phyloP scores from a whole-genome alignment of 768 basidiomycete genomes.

The Leucosporidium scottii region DNA sequence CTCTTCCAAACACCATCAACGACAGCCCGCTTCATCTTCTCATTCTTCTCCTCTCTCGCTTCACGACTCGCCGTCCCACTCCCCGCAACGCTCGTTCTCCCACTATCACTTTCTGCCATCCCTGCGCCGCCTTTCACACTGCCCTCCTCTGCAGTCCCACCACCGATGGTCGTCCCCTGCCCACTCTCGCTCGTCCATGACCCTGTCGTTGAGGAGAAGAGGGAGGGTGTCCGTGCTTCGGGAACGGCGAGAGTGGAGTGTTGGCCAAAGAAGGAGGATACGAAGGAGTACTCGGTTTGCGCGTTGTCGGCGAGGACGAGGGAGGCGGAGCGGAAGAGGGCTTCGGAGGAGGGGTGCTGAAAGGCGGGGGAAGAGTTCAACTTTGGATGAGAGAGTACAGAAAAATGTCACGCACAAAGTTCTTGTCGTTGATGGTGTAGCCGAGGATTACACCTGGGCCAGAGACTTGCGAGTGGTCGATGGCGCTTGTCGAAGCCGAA shows the following conservation, averaged over 20 bases:
- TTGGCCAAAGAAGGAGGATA: constrained; percentile 69
- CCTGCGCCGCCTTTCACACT: neutral
- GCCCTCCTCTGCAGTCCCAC: neutral
- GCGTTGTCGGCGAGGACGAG: constrained; percentile 93
- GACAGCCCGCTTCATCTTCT: constrained; percentile 34
- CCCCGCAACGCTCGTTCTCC: neutral
- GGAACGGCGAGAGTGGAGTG: constrained; percentile 20
- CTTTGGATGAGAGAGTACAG: neutral
- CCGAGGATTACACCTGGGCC: constrained; percentile 73
- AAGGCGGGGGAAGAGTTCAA: neutral
- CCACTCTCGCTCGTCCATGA: neutral
- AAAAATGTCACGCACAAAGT: constrained; percentile 43
- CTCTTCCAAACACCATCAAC: constrained; percentile 77
- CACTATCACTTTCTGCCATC: neutral
- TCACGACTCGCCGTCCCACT: neutral
- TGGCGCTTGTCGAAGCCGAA: neutral
- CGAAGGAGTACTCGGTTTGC: constrained; percentile 81
- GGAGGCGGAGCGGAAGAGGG: constrained; percentile 71
- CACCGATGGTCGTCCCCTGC: neutral
- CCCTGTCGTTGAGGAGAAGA: neutral
- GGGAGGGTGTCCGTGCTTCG: neutral
- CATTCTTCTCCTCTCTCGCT: constrained; percentile 51
- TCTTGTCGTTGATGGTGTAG: constrained; percentile 83
- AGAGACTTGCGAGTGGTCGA: constrained; percentile 37
- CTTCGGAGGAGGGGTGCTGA: constrained; percentile 77